Conservation (phyloP, 2,329 filamentous ascomycete genomes). For the Nannizzia gypsea region DNA sequence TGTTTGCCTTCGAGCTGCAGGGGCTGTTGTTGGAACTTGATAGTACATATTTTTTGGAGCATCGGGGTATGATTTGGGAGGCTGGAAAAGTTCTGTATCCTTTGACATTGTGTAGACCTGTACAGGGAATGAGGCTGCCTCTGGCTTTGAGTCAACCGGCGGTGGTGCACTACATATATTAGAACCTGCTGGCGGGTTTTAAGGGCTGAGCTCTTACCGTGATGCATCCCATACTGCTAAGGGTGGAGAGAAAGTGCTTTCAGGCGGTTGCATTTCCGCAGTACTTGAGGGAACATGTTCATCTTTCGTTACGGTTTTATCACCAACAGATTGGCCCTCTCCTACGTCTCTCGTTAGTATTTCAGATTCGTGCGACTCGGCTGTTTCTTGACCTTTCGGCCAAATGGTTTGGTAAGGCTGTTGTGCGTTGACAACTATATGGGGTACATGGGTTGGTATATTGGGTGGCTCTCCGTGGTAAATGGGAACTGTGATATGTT, state of each 20-base stretch:
- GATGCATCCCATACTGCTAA: slow-evolving; percentile 52
- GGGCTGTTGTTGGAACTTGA: slow-evolving; percentile 52
- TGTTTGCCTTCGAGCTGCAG: slow-evolving; percentile 47
- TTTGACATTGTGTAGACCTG: slow-evolving; percentile 74
- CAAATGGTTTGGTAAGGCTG: slow-evolving; percentile 6
- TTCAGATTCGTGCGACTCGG: background rate
- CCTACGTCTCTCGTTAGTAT: background rate
- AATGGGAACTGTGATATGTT: slow-evolving; percentile 25
- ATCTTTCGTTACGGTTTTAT: background rate
- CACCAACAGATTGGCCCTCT: background rate
- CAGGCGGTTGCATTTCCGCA: background rate
- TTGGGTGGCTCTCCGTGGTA: background rate
- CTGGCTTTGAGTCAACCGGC: slow-evolving; percentile 58
- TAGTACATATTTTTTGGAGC: slow-evolving; percentile 85
- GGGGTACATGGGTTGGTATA: background rate
- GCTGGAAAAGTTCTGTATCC: slow-evolving; percentile 61
- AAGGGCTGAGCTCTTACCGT: slow-evolving; percentile 34
- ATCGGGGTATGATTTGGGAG: slow-evolving; percentile 66
- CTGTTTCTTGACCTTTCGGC: background rate
- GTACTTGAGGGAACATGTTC: background rate
- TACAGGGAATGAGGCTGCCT: slow-evolving; percentile 71
- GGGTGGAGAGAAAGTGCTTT: slow-evolving; percentile 46
- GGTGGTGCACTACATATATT: slow-evolving; percentile 44
- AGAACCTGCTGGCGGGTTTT: slow-evolving; percentile 8
- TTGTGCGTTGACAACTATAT: background rate